Conservation (phyloP, 306 rosid species). For the Vigna nakashimae region DNA sequence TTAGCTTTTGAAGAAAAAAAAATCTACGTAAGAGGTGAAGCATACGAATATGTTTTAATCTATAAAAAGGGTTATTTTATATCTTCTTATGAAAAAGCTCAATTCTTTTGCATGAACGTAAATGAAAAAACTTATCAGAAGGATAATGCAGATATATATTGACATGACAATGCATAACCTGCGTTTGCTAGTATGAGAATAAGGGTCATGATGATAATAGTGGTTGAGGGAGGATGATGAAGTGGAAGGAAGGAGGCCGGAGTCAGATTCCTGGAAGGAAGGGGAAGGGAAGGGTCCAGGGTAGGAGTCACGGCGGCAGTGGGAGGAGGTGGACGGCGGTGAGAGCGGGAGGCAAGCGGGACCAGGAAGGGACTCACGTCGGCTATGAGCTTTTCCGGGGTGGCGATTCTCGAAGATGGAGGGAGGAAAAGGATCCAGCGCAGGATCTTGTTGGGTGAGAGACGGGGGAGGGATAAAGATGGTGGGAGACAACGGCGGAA, state of each 20-base stretch:
- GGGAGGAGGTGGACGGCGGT: not conserved
- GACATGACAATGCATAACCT: not conserved
- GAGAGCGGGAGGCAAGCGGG: constrained; percentile 7
- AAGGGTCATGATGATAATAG: not conserved
- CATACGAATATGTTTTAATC: no score
- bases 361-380: constrained; percentile 41
- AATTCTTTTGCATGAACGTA: no score
- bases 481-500: constrained; percentile 34
- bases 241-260: constrained; percentile 22
- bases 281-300: constrained; percentile 49
- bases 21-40: no score
- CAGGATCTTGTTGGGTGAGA: constrained; percentile 47
- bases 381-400: not conserved
- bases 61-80: no score
- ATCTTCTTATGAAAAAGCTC: no score
- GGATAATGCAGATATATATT: no score
- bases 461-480: constrained; percentile 12
- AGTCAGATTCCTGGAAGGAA: not conserved
- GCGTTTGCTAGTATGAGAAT: not conserved
- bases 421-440: constrained; percentile 5
- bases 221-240: not conserved
- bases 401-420: not conserved
- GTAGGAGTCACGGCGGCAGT: constrained; percentile 43
- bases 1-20: no score
- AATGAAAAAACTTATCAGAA: no score